Percentiles rank a stretch among this genome's conserved stretches.
Conservation (phyloP, 495 filamentous ascomycete species). For the Xylaria nigripes region DNA sequence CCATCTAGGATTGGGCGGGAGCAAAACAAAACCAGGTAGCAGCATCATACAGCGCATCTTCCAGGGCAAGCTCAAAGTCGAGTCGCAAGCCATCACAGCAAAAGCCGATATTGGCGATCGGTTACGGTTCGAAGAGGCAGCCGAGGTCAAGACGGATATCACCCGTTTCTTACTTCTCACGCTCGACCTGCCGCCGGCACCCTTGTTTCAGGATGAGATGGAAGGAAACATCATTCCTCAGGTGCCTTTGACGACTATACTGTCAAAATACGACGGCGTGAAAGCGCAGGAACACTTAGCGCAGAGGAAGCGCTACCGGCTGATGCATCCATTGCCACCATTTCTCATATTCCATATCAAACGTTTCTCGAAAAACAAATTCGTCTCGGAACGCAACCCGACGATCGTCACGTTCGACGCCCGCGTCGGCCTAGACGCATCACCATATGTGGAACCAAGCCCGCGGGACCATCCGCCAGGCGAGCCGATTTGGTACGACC, state of each 20-base stretch:
- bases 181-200: slow-evolving; percentile 82
- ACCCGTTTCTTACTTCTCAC: slow-evolving; percentile 83
- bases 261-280: slow-evolving; percentile 90
- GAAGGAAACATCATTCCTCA: slow-evolving; percentile 95
- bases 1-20: slow-evolving; percentile 84
- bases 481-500: slow-evolving; percentile 90
- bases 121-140: slow-evolving; percentile 87
- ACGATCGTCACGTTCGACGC: slow-evolving; percentile 95
- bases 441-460: slow-evolving; percentile 64
- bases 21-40: slow-evolving; percentile 71
- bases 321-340: slow-evolving; percentile 86
- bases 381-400: slow-evolving; percentile 89
- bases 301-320: slow-evolving; percentile 76
- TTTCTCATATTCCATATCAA: slow-evolving; percentile 95
- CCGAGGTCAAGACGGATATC: slow-evolving; percentile 64
- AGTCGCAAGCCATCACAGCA: slow-evolving; percentile 90
- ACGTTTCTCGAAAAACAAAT: slow-evolving; percentile 92
- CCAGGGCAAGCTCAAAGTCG: slow-evolving; percentile 84
- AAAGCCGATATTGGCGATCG: slow-evolving; percentile 82
- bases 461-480: slow-evolving; percentile 48
- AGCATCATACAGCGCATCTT: slow-evolving; percentile 86
- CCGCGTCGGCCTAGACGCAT: slow-evolving; percentile 67
- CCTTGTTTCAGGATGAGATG: slow-evolving; percentile 89
- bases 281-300: slow-evolving; percentile 81
- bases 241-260: slow-evolving; percentile 77